Conservation (phyloP, 2,329 filamentous ascomycete species). For the Macrophomina tecta region DNA sequence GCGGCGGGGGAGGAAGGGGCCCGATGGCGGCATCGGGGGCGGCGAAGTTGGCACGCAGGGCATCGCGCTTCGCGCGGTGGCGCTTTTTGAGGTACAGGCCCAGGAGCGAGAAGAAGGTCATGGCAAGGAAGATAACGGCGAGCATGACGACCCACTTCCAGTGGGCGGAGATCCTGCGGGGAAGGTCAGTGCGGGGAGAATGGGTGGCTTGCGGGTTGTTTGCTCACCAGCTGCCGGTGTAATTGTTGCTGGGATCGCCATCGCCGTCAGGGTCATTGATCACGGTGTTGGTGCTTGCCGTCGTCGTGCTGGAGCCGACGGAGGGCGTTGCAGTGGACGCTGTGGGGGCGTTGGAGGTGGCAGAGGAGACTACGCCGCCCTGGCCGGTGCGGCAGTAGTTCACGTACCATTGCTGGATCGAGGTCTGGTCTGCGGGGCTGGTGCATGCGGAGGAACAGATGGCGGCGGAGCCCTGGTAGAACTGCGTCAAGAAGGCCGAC, state of each 20-base stretch:
- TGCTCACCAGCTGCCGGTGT: slow-evolving; percentile 33
- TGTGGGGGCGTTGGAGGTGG: slow-evolving; percentile 39
- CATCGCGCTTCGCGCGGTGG: slow-evolving; percentile 72
- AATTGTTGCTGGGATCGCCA: slow-evolving; percentile 34
- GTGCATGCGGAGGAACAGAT: slow-evolving; percentile 69
- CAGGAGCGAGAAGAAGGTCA: slow-evolving; percentile 61
- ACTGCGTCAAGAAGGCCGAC: slow-evolving; percentile 63
- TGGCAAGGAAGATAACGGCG: slow-evolving; percentile 73
- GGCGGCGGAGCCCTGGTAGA: slow-evolving; percentile 47
- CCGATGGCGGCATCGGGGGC: slow-evolving; percentile 7
- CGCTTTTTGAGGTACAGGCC: slow-evolving; percentile 75
- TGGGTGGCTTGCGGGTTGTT: background rate
- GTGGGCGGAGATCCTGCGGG: slow-evolving; percentile 68
- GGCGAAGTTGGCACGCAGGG: slow-evolving; percentile 38
- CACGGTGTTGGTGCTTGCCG: slow-evolving; percentile 35
- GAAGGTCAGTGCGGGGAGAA: background rate
- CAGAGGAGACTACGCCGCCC: slow-evolving; percentile 33
- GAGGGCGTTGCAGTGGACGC: slow-evolving; percentile 30
- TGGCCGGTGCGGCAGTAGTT: slow-evolving; percentile 60
- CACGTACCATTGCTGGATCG: slow-evolving; percentile 74
- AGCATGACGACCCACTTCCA: slow-evolving; percentile 85
- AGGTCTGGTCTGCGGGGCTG: slow-evolving; percentile 57
- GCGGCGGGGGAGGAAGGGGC: slow-evolving; percentile 22
- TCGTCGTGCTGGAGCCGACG: background rate
- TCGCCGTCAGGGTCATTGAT: slow-evolving; percentile 34